These are phyloP conservation scores for Phlebiopsis gigantea DNA, from an alignment of 768 basidiomycete genomes.

Conservation along the genomic window DNA sequence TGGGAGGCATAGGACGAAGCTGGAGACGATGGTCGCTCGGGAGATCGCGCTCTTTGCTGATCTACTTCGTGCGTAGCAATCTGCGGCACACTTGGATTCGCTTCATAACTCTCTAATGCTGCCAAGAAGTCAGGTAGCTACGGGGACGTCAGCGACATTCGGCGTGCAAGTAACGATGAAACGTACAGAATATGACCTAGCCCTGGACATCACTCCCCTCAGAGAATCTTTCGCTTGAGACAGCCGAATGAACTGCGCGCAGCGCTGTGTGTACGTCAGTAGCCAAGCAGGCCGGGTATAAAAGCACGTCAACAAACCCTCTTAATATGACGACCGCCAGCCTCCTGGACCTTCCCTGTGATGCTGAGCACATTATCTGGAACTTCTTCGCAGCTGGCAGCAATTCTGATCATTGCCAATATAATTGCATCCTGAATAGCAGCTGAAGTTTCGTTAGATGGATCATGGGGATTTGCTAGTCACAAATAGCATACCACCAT, in stretches of 20 bases:
- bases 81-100: background rate
- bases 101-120: slow-evolving; percentile 36
- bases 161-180: background rate
- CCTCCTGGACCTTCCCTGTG: slow-evolving; percentile 40
- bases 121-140: slow-evolving; percentile 71
- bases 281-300: too few relatives aligned
- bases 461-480: slow-evolving; percentile 25
- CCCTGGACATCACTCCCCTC: slow-evolving; percentile 39
- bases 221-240: slow-evolving; percentile 41
- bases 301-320: too few relatives aligned
- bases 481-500: slow-evolving; percentile 42
- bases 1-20: slow-evolving; percentile 19
- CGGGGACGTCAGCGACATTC: background rate
- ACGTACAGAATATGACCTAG: slow-evolving; percentile 53
- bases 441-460: slow-evolving; percentile 34
- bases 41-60: slow-evolving; percentile 1
- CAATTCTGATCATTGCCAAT: slow-evolving; percentile 64
- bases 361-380: slow-evolving; percentile 37
- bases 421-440: slow-evolving; percentile 71
- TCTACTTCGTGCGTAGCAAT: slow-evolving; percentile 11
- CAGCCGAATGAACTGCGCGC: slow-evolving; percentile 58
- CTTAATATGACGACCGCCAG: slow-evolving; percentile 50
- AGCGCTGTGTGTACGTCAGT: slow-evolving; percentile 44
- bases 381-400: slow-evolving; percentile 51
- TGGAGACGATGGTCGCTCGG: slow-evolving; percentile 17